Base-by-base conservation (phyloP, 805 yeast species). In the Schwanniomyces occidentalis region DNA sequence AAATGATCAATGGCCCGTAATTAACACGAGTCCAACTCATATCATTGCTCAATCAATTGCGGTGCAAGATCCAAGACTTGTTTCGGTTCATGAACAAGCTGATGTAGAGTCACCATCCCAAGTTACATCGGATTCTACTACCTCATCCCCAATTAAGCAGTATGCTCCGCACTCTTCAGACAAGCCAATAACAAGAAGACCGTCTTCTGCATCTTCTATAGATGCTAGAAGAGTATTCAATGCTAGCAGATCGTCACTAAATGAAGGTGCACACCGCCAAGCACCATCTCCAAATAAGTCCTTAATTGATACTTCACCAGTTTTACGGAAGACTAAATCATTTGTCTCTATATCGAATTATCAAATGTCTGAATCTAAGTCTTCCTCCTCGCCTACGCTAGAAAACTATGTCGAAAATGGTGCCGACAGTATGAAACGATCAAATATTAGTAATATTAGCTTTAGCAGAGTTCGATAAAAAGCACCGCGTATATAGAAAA, bases 211-310 rank as follows among this genome's bases (percentile, higher is more conserved):
- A 4, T 49, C 54, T 2, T 51, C 63, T 4, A 48, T 55, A 12
- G 61, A 58, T 6, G 59, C 58, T 6, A 52, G 51, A 37, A 32
- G 50, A 5, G 61, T 60, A 12, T 52, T 51, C 37, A 48, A 41
- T 34, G 48, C 53, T 35, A 48, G 51, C 28, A 34, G 50, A 22
- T 32, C 50, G 2, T 52, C 60, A 4, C 37, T 51, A 10, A 19
- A 18, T 16, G 28, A 28, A n/a, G 24, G 29, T 5, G 19, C 33
- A 23, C 24, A 31, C n/a, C 16, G 32, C 9, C 34, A 17, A 10
- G 20, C 36, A 16, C 5, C 25, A 6, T 19, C 30, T 17, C 10
- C 24, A n/a, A n/a, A n/a, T n/a, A n/a, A n/a, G n/a, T n/a, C n/a
- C n/a, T n/a, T n/a, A 15, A 9, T 5, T 35, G 23, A 28, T 6